Evolutionary conservation across 495 filamentous ascomycete genomes (phyloP).

Genomic region (Aspergillus bridgeri): DNA sequence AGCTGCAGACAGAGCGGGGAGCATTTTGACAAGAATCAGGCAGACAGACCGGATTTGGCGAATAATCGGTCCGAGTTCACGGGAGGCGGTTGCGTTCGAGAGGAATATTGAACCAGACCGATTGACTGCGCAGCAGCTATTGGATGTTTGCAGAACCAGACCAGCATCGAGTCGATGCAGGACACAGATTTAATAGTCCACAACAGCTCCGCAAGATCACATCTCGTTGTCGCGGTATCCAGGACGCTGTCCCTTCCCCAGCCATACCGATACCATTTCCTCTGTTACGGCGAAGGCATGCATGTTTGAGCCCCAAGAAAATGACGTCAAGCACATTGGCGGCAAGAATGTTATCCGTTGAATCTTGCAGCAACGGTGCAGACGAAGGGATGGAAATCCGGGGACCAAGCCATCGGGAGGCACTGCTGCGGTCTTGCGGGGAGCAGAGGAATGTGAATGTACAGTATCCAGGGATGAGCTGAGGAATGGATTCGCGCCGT

Average conservation of each 20-base stretch:
- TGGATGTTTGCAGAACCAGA: background rate
- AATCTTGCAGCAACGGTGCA: background rate
- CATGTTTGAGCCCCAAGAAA: slow-evolving; percentile 2
- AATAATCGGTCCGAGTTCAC: too few relatives aligned
- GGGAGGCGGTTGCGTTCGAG: too few relatives aligned
- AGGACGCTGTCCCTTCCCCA: slow-evolving; percentile 3
- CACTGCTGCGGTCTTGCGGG: background rate
- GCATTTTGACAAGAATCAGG: background rate
- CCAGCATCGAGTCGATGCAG: background rate
- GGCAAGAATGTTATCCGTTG: background rate
- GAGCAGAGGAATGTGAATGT: background rate
- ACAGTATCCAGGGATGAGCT: background rate
- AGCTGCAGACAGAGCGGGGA: slow-evolving; percentile 5
- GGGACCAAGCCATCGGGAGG: background rate
- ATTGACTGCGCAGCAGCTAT: background rate
- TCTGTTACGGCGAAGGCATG: slow-evolving; percentile 6
- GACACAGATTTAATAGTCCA: slow-evolving; percentile 1
- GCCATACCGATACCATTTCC: slow-evolving; percentile 5
- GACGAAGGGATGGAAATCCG: background rate
- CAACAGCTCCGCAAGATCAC: background rate
- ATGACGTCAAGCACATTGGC: slow-evolving; percentile 16
- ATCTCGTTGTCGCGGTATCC: background rate
- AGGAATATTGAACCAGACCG: background rate
- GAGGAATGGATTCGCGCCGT: background rate
- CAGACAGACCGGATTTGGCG: background rate